Conservation (phyloP, 139 green algal species). For the Picochlorum sp. region DNA sequence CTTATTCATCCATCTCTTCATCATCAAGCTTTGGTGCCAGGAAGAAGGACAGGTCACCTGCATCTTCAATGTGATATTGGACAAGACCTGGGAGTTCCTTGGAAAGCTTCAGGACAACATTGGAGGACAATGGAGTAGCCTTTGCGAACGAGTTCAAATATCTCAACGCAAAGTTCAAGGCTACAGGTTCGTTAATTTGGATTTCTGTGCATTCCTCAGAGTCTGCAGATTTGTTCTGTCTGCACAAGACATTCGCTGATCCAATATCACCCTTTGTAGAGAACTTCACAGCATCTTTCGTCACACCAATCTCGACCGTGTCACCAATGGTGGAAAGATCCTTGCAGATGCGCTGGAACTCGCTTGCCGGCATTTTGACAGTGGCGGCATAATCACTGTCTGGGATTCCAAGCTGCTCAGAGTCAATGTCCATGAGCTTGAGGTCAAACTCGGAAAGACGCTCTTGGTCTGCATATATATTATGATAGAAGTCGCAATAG, state of each 20-base stretch:
- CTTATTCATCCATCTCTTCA: conserved; percentile 10
- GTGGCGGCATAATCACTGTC: conserved; percentile 86
- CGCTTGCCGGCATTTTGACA: conserved; percentile 75
- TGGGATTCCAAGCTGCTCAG: conserved; percentile 93
- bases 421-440: conserved; percentile 99
- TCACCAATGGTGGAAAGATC: conserved; percentile 91
- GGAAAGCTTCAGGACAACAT: conserved; percentile 73
- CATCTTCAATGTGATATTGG: conserved; percentile 83
- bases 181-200: conserved; percentile 89
- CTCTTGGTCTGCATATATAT: conserved; percentile 31
- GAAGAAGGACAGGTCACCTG: conserved; percentile 70
- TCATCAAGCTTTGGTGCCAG: conserved; percentile 73
- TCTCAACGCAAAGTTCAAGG: conserved; percentile 90
- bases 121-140: conserved; percentile 40
- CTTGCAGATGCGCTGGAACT: conserved; percentile 85
- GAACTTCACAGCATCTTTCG: conserved; percentile 98
- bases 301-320: conserved; percentile 81
- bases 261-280: conserved; percentile 90
- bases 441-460: conserved; percentile 96
- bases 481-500: neutral
- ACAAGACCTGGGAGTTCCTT: conserved; percentile 89
- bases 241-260: conserved; percentile 83
- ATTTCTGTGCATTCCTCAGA: conserved; percentile 78
- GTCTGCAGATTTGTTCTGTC: conserved; percentile 24
- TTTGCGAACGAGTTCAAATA: conserved; percentile 99